Base-by-base conservation (phyloP, 2,329 filamentous ascomycete species). In the Hypoxylon sp. region DNA sequence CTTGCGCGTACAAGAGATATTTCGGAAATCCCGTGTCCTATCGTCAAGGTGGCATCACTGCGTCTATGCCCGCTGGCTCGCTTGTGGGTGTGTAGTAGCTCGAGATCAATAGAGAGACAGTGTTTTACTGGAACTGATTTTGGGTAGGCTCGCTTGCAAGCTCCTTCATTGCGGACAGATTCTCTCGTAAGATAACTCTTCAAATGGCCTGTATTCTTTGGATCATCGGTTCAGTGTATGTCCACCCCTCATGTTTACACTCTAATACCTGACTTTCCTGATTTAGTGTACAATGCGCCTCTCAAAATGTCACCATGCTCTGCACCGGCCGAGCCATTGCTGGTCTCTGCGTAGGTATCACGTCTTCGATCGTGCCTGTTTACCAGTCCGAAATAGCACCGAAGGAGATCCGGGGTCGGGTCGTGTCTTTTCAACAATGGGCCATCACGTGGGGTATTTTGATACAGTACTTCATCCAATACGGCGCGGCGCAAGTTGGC, bases 341-440 rank as follows among this genome's bases (percentile, higher is more conserved):
- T 70, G 92, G 92, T 46, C 75, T 94, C 71, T 90, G 89, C 63
- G 90, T 94, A 61, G 92, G 92, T 67, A 93, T 94, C 73, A 89
- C 88, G 71, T 92, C 90, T 29, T 89, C 91, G 6, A 84, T 92
- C 73, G 91, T 92, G 1, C 90, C 90, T 0, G 87, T 92, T 19
- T 93, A 92, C 77, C 87, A 91, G 70, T 86, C 89, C 57, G 91
- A 93, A 77, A 83, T 92, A 17, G 90, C 85, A 0, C 84, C 86
- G 17, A 86, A 85, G 71, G 84, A 86, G 71, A 85, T 85, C 59
- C 84, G 87, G 58, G 89, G 89, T 6, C 84, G 88, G 10, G 85
- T 91, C 2, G 87, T 92, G 14, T 86, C 86, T 1, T 80, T 91
- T 2, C 90, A 92, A 74, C 90, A 92, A 76, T 91, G 89, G 87